Percentiles rank a stretch among this genome's conserved stretches.
These are phyloP conservation scores for Penicillium argentinense DNA, from an alignment of 495 filamentous ascomycete species.

Conservation along the genomic window DNA sequence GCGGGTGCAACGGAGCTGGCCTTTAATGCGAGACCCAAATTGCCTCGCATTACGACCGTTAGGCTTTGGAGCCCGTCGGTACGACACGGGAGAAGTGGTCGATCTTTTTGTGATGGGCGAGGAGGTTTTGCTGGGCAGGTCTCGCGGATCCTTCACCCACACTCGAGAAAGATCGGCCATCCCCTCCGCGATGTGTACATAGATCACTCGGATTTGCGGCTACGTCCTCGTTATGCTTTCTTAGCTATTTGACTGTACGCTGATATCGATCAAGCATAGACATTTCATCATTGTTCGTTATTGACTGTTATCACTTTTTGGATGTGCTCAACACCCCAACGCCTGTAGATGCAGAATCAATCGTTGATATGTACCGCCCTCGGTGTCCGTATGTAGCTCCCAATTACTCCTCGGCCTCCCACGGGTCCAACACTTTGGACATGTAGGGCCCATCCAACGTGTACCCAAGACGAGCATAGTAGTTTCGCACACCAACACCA, in stretches of 20 bases:
- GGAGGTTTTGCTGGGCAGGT: constrained; percentile 22
- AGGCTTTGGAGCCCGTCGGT: constrained; percentile 6
- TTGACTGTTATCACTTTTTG: constrained; percentile 9
- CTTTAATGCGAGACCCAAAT: neutral
- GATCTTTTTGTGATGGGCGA: constrained; percentile 12
- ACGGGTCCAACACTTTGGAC: constrained; percentile 64
- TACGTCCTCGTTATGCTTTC: constrained; percentile 10
- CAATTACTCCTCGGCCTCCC: constrained; percentile 44
- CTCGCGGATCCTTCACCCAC: constrained; percentile 10
- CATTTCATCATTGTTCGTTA: constrained; percentile 27
- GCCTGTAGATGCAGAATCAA: constrained; percentile 15
- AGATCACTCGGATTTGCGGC: constrained; percentile 19
- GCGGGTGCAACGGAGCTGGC: neutral
- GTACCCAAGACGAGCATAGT: constrained; percentile 91
- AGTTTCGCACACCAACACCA: constrained; percentile 90
- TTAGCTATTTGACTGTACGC: constrained; percentile 2
- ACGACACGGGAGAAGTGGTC: constrained; percentile 1
- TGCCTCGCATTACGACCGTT: neutral
- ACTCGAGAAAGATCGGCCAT: constrained; percentile 10
- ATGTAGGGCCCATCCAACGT: constrained; percentile 88
- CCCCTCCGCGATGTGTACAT: constrained; percentile 29
- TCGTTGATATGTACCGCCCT: neutral
- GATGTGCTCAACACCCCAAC: constrained; percentile 8
- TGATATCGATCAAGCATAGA: constrained; percentile 16
- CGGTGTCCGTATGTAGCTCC: no score